Conservation (phyloP, 1,284 basidiomycete genomes). For the Rhodotorula sp. region DNA sequence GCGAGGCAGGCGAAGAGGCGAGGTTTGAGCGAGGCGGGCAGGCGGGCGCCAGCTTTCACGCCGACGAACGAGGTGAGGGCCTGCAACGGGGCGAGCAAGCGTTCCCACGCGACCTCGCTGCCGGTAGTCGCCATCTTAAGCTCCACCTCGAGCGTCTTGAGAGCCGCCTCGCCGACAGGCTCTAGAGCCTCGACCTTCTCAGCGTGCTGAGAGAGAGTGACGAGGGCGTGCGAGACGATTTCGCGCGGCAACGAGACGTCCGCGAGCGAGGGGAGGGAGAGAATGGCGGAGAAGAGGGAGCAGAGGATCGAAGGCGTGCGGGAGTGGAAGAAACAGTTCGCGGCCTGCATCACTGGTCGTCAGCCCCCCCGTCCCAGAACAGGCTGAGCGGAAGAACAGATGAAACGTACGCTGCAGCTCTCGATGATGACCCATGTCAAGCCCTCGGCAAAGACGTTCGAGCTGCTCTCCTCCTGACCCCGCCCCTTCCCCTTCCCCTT, state of each 20-base stretch:
- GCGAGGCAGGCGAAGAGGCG: slow-evolving; percentile 30
- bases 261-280: slow-evolving; percentile 17
- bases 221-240: slow-evolving; percentile 27
- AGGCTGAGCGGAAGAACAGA: accelerated
- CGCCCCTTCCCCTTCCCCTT: slow-evolving; percentile 38
- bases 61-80: slow-evolving; percentile 16
- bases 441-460: slow-evolving; percentile 38
- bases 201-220: slow-evolving; percentile 18
- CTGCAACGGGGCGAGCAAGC: slow-evolving; percentile 15
- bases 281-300: slow-evolving; percentile 23
- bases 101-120: slow-evolving; percentile 12
- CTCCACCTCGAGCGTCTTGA: slow-evolving; percentile 17
- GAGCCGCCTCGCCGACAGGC: slow-evolving; percentile 25
- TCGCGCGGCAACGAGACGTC: slow-evolving; percentile 23
- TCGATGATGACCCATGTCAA: slow-evolving; percentile 39
- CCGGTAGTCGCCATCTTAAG: background rate
- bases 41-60: slow-evolving; percentile 19
- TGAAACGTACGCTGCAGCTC: slow-evolving; percentile 30
- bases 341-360: slow-evolving; percentile 24
- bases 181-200: slow-evolving; percentile 29
- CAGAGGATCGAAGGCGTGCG: slow-evolving; percentile 36
- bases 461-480: slow-evolving; percentile 38
- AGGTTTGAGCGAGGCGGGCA: slow-evolving; percentile 13
- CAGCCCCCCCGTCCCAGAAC: no score
- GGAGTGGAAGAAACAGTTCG: slow-evolving; percentile 41